phyloP scores from a whole-genome alignment of 345 rosid species.

The Euphorbia lathyris region DNA sequence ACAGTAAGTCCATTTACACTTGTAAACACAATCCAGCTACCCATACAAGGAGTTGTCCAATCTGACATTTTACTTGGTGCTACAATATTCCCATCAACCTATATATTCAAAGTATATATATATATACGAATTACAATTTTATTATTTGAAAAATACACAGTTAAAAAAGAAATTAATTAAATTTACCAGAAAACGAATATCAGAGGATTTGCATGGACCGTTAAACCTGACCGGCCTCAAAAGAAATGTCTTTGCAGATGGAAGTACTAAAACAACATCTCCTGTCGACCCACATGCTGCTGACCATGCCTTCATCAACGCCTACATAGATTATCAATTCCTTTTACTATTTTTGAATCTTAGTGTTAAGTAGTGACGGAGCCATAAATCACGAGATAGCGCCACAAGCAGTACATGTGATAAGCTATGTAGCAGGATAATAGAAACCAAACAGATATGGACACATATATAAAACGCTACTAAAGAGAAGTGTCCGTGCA shows the following conservation, averaged over 20 bases:
- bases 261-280: constrained; percentile 22
- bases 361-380: too few species aligned
- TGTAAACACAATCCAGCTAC: constrained; percentile 39
- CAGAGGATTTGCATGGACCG: constrained; percentile 57
- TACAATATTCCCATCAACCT: constrained; percentile 44
- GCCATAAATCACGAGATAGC: too few species aligned
- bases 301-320: constrained; percentile 52
- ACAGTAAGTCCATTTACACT: constrained; percentile 34
- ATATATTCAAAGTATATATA: background rate
- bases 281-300: constrained; percentile 31
- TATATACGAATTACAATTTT: too few species aligned
- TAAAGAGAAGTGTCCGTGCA: too few species aligned
- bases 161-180: too few species aligned
- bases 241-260: constrained; percentile 37
- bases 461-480: too few species aligned
- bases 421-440: too few species aligned
- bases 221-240: constrained; percentile 39
- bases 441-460: too few species aligned
- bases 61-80: constrained; percentile 37
- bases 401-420: too few species aligned
- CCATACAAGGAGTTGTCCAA: constrained; percentile 13
- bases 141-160: background rate
- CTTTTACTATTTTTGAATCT: too few species aligned
- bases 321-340: too few species aligned
- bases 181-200: constrained; percentile 37